These are phyloP conservation scores for Solanum acaule DNA, from an alignment of 257 asterid genomes.

Conservation along the genomic window DNA sequence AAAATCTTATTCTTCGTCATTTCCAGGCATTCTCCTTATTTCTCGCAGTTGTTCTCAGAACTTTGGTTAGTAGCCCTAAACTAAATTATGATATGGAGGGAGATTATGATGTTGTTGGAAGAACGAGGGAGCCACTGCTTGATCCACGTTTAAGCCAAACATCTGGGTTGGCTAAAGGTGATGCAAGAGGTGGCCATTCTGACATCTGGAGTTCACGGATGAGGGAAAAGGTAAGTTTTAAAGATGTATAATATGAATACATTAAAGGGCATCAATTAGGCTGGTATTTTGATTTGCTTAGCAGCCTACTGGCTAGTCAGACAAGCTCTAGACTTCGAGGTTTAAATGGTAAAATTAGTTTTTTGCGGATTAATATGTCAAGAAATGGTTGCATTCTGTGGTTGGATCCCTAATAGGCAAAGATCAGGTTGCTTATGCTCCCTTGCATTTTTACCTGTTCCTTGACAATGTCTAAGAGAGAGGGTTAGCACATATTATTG, in stretches of 20 bases:
- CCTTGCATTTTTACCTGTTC: not conserved
- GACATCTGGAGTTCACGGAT: conserved; percentile 79
- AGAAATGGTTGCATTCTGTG: not conserved
- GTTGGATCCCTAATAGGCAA: not conserved
- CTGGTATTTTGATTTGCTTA: not conserved
- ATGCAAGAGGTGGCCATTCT: conserved; percentile 16
- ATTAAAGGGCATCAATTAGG: not conserved
- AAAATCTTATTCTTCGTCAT: not conserved
- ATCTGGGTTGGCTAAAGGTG: conserved; percentile 44
- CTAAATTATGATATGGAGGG: conserved; percentile 47
- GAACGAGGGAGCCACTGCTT: conserved; percentile 54
- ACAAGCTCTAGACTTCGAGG: not conserved
- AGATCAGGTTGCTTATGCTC: not conserved
- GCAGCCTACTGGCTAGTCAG: not conserved
- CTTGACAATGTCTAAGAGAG: not conserved
- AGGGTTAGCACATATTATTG: not conserved
- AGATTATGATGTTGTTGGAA: conserved; percentile 31
- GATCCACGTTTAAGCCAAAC: conserved; percentile 34
- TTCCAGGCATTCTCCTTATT: conserved; percentile 57
- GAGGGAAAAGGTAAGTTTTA: conserved; percentile 59
- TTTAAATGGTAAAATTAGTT: not conserved
- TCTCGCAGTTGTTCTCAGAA: conserved; percentile 50
- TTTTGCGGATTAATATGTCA: not conserved
- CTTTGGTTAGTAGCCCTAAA: conserved; percentile 43
- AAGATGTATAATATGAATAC: not conserved